Percentiles rank a stretch among this genome's conserved stretches.
These are phyloP conservation scores for Sporothrix mexicana DNA, from an alignment of 2,329 filamentous ascomycete genomes.

Conservation along the genomic window DNA sequence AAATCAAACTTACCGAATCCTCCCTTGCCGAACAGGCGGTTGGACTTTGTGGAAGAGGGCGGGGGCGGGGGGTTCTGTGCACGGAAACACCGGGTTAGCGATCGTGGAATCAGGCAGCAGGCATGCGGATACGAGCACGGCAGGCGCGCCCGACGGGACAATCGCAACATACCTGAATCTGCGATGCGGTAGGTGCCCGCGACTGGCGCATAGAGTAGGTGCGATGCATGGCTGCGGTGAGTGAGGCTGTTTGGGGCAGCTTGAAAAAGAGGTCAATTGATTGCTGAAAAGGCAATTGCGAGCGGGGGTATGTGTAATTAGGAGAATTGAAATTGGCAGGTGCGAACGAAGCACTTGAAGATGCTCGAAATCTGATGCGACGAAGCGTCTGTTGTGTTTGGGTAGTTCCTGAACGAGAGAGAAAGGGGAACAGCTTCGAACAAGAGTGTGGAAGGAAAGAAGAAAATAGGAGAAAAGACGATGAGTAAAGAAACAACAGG, in stretches of 20 bases:
- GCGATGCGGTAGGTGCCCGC: slow-evolving; percentile 91
- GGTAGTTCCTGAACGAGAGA: neutral
- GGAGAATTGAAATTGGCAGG: slow-evolving; percentile 4
- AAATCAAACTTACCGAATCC: slow-evolving; percentile 73
- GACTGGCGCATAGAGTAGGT: slow-evolving; percentile 99
- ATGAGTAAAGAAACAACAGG: slow-evolving; percentile 24
- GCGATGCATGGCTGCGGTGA: slow-evolving; percentile 76
- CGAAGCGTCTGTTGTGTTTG: slow-evolving; percentile 2
- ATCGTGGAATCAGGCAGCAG: neutral
- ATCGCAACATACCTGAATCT: slow-evolving; percentile 58
- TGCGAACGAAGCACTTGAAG: slow-evolving; percentile 1
- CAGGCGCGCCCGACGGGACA: neutral
- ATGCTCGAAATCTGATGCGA: neutral
- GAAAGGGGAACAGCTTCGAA: neutral
- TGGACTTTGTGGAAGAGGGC: slow-evolving; percentile 86
- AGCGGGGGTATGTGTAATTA: slow-evolving; percentile 1
- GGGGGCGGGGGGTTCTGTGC: slow-evolving; percentile 89
- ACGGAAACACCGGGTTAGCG: slow-evolving; percentile 16
- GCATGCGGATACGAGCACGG: too few species aligned
- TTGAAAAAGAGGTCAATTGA: neutral
- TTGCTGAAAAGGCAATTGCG: slow-evolving; percentile 7
- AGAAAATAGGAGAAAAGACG: slow-evolving; percentile 9
- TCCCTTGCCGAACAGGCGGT: slow-evolving; percentile 83
- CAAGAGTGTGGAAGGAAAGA: neutral
- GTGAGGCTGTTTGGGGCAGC: slow-evolving; percentile 13